phyloP scores from a whole-genome alignment of 768 basidiomycete species.

The Ramaria sp. region DNA sequence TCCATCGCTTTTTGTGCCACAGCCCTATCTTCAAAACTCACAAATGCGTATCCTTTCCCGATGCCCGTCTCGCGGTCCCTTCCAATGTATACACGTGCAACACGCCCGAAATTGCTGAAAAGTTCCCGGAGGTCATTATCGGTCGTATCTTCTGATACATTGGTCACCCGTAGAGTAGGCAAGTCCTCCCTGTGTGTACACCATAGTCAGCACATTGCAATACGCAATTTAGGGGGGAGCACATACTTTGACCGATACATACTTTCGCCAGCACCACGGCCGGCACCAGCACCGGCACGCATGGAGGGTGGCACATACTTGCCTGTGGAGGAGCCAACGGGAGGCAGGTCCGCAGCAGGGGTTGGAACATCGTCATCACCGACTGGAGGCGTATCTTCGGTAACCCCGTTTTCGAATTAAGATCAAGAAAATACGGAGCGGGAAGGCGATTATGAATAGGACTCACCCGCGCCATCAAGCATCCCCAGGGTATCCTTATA shows the following conservation, averaged over 20 bases:
- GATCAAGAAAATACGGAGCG: not conserved
- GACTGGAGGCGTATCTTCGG: conserved; percentile 27
- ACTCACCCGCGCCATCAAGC: conserved; percentile 46
- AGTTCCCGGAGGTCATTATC: conserved; percentile 91
- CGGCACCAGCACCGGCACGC: conserved; percentile 47
- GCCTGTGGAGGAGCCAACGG: conserved; percentile 36
- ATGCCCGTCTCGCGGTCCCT: conserved; percentile 89
- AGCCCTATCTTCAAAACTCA: conserved; percentile 79
- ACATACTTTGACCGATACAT: conserved; percentile 34
- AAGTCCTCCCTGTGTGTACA: conserved; percentile 67
- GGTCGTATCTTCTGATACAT: conserved; percentile 90
- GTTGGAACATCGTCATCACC: conserved; percentile 28
- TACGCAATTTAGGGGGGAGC: conserved; percentile 18
- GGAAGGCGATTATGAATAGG: conserved; percentile 1
- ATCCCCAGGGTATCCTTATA: conserved; percentile 89
- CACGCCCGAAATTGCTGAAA: conserved; percentile 76
- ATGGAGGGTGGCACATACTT: conserved; percentile 95
- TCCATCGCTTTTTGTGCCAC: conserved; percentile 82
- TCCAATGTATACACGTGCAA: conserved; percentile 88
- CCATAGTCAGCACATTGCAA: conserved; percentile 24
- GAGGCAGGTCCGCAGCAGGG: conserved; percentile 22
- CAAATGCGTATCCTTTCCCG: conserved; percentile 96
- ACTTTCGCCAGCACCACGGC: conserved; percentile 61
- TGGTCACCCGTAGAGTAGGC: conserved; percentile 94
- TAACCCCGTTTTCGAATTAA: not conserved